Evolutionary conservation across 495 filamentous ascomycete species (phyloP).

Genomic region (Rhypophila decipiens): DNA sequence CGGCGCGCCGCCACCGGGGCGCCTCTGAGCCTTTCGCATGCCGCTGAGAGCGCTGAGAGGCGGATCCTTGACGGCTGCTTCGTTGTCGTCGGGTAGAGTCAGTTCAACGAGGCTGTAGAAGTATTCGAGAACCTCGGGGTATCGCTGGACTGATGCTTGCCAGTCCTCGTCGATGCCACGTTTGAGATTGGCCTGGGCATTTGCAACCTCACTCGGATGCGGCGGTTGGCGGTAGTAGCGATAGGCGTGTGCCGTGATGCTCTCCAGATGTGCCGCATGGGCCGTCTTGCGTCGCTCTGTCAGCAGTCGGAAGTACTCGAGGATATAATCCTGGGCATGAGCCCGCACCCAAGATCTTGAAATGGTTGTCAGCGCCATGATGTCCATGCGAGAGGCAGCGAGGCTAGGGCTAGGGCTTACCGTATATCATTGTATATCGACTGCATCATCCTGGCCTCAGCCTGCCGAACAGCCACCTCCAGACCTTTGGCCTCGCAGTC

Average conservation of each 20-base stretch:
- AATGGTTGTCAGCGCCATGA: constrained; percentile 21
- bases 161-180: constrained; percentile 69
- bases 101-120: constrained; percentile 61
- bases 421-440: constrained; percentile 57
- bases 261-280: constrained; percentile 49
- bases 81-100: constrained; percentile 49
- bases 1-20: constrained; percentile 14
- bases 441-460: constrained; percentile 58
- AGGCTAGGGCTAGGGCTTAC: constrained; percentile 30
- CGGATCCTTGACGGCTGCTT: constrained; percentile 47
- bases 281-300: constrained; percentile 53
- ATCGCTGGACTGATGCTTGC: constrained; percentile 59
- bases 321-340: constrained; percentile 63
- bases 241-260: constrained; percentile 50
- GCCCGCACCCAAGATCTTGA: constrained; percentile 61
- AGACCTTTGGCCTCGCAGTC: constrained; percentile 65
- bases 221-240: constrained; percentile 51
- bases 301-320: constrained; percentile 58
- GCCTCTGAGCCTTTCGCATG: constrained; percentile 31
- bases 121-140: constrained; percentile 69
- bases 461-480: constrained; percentile 58
- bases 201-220: constrained; percentile 51
- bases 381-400: not conserved
- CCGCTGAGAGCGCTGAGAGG: constrained; percentile 47
- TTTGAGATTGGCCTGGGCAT: constrained; percentile 55